Evolutionary conservation across 441 rosid species (phyloP).

Genomic region (Eruca vesicaria): DNA sequence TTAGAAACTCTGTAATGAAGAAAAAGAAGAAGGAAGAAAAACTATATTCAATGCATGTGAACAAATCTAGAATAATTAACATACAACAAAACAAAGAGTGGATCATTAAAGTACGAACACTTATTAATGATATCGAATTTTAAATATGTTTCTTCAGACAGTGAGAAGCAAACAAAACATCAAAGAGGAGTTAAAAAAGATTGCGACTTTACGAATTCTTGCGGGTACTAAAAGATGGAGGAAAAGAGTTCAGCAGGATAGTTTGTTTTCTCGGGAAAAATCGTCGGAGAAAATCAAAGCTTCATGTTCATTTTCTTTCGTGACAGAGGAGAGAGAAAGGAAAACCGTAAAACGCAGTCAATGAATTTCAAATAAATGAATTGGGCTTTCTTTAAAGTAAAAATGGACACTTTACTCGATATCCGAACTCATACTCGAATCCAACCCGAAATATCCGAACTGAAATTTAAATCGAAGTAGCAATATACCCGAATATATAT

Average conservation of each 20-base stretch:
- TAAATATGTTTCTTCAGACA: conserved; percentile 12
- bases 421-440: too few relatives aligned
- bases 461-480: too few relatives aligned
- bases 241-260: background rate
- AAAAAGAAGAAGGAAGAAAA: background rate
- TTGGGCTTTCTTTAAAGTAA: conserved; percentile 20
- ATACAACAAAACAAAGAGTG: conserved; percentile 7
- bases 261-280: conserved; percentile 13
- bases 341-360: conserved; percentile 43
- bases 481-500: too few relatives aligned
- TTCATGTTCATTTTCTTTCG: background rate
- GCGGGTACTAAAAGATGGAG: background rate
- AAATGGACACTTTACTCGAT: too few relatives aligned
- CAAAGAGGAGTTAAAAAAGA: conserved; percentile 2
- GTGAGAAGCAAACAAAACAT: background rate
- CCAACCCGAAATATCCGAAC: too few relatives aligned
- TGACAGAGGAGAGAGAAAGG: conserved; percentile 36
- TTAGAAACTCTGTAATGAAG: conserved; percentile 9
- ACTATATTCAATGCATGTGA: conserved; percentile 36
- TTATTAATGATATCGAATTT: conserved; percentile 11
- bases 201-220: conserved; percentile 26
- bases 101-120: conserved; percentile 6
- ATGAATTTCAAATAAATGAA: conserved; percentile 29
- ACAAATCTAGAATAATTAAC: conserved; percentile 22
- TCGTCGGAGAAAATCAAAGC: conserved; percentile 28